phyloP scores from a whole-genome alignment of 139 green algal species.

The Volvox africanus region DNA sequence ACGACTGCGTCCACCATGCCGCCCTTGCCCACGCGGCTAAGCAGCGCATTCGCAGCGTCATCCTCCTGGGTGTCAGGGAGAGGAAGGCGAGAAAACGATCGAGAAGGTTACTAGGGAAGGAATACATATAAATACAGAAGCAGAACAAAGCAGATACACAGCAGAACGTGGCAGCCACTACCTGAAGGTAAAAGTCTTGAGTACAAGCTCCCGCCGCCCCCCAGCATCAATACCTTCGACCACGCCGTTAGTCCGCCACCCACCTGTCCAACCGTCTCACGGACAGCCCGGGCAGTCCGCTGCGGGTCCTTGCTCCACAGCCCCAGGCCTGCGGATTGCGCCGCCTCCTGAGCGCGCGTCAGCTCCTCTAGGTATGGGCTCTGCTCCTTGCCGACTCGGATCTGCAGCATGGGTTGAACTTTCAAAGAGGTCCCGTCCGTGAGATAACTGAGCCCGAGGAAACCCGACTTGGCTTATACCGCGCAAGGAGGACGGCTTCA shows the following conservation, averaged over 20 bases:
- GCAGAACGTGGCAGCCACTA: too few species aligned
- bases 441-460: too few species aligned
- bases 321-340: constrained; percentile 77
- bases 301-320: constrained; percentile 86
- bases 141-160: too few species aligned
- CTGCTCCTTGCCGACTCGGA: constrained; percentile 71
- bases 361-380: constrained; percentile 90
- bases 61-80: background rate
- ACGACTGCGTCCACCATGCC: constrained; percentile 86
- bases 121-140: too few species aligned
- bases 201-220: too few species aligned
- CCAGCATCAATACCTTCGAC: too few species aligned
- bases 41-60: constrained; percentile 54
- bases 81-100: background rate
- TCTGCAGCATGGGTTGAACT: too few species aligned
- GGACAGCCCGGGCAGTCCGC: constrained; percentile 59
- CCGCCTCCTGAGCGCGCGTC: constrained; percentile 75
- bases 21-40: constrained; percentile 84
- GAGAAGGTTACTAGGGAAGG: background rate
- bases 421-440: too few species aligned
- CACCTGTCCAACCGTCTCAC: constrained; percentile 44
- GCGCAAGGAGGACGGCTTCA: too few species aligned
- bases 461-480: too few species aligned
- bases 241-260: background rate
- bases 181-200: too few species aligned